Percentiles rank a stretch among this genome's conserved stretches.
These are phyloP conservation scores for Euclidium syriacum DNA, from an alignment of 345 rosid species.

Conservation along the genomic window DNA sequence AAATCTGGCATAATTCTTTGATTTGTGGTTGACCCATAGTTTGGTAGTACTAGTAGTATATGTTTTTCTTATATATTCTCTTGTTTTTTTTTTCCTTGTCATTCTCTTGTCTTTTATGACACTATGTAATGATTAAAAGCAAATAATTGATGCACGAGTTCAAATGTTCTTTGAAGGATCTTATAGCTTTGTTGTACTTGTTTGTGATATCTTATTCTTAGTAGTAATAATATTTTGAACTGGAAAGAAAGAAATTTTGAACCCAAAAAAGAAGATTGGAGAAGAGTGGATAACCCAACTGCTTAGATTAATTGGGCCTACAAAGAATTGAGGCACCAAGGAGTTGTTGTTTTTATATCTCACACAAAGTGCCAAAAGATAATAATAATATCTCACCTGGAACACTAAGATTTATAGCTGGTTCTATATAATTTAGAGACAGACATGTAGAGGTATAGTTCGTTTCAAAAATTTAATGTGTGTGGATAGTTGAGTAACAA, in stretches of 20 bases:
- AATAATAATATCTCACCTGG: too few relatives aligned
- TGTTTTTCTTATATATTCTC: slow-evolving; percentile 2
- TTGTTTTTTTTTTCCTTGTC: not conserved
- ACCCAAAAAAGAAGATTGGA: too few relatives aligned
- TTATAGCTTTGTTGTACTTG: not conserved
- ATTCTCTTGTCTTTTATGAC: slow-evolving; percentile 32
- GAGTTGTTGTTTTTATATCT: too few relatives aligned
- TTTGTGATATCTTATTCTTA: not conserved
- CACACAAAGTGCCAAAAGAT: too few relatives aligned
- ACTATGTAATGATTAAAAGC: slow-evolving; percentile 28
- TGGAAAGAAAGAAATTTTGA: not conserved
- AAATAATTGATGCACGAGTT: slow-evolving; percentile 25
- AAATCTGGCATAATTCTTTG: slow-evolving; percentile 26
- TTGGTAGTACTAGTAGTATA: slow-evolving; percentile 9
- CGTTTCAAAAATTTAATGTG: too few relatives aligned
- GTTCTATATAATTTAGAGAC: too few relatives aligned
- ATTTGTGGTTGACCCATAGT: slow-evolving; percentile 28
- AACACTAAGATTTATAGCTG: too few relatives aligned
- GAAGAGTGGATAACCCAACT: too few relatives aligned
- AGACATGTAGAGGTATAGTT: too few relatives aligned
- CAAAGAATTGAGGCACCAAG: too few relatives aligned
- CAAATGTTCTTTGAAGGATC: slow-evolving; percentile 1
- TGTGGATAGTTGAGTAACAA: too few relatives aligned
- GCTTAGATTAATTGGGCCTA: too few relatives aligned
- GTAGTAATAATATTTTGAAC: not conserved